Percentiles rank a stretch among this genome's conserved stretches.
These are phyloP conservation scores for Anaeramoeba flamelloides DNA, from an alignment of 78 protist species.

Conservation along the genomic window DNA sequence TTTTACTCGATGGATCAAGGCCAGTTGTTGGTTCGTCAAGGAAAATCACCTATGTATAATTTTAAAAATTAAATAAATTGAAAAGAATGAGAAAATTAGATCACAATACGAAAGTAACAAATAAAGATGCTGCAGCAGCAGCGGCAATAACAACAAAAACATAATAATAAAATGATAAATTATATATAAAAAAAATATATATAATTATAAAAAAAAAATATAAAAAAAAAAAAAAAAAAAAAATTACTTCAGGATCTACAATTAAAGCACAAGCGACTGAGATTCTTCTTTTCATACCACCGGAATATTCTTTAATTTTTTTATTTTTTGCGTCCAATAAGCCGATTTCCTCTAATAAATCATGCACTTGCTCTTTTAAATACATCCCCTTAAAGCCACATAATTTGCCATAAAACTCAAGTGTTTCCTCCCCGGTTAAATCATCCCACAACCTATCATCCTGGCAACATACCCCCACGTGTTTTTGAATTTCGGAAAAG, in stretches of 20 bases:
- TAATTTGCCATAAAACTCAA: background rate
- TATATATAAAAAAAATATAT: no score
- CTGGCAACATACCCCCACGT: background rate
- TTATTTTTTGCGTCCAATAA: background rate
- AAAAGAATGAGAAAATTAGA: no score
- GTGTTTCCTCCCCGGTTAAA: background rate
- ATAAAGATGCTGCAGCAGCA: no score
- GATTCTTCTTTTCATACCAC: background rate
- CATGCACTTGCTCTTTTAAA: background rate
- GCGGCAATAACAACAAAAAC: no score
- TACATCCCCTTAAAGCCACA: background rate
- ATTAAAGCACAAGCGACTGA: background rate
- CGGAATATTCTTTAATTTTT: background rate
- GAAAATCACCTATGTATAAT: no score
- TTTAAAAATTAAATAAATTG: no score
- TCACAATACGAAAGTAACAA: no score
- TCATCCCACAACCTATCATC: background rate
- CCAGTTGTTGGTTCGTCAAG: slow-evolving; percentile 2
- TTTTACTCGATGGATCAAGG: background rate
- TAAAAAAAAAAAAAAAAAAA: background rate
- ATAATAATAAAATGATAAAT: no score
- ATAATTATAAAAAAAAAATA: no score
- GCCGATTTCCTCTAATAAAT: background rate
- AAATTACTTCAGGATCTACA: background rate
- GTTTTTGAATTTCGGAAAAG: background rate